phyloP scores from a whole-genome alignment of 164 flowering plant genomes.

The Chimonanthus salicifolius region DNA sequence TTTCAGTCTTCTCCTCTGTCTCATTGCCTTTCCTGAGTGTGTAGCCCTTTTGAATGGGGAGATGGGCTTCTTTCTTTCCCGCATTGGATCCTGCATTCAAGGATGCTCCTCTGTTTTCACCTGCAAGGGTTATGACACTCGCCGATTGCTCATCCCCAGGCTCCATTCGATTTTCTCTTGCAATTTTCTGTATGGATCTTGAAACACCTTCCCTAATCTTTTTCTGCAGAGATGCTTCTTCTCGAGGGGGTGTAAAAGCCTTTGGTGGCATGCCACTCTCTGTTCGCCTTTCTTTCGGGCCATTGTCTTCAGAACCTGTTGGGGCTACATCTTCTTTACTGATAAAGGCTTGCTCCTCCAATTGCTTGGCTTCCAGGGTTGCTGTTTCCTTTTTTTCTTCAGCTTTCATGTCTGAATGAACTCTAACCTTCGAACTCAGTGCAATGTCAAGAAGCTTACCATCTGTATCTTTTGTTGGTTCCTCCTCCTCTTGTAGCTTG shows the following conservation, averaged over 20 bases:
- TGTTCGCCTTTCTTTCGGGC: constrained; percentile 6
- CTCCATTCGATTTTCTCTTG: constrained; percentile 19
- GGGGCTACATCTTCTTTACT: constrained; percentile 11
- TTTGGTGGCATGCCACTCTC: constrained; percentile 14
- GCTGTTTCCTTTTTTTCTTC: too few relatives aligned
- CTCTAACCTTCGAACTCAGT: too few relatives aligned
- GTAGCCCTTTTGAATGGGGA: constrained; percentile 56
- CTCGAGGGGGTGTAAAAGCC: constrained; percentile 13
- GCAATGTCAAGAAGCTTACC: too few relatives aligned
- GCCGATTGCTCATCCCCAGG: constrained; percentile 23
- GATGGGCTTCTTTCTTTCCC: constrained; percentile 28
- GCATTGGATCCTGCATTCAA: constrained; percentile 46
- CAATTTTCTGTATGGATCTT: constrained; percentile 30
- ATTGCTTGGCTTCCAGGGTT: too few relatives aligned
- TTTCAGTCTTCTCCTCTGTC: constrained; percentile 27
- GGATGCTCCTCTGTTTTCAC: constrained; percentile 75
- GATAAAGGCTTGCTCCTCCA: too few relatives aligned
- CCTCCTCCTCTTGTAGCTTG: too few relatives aligned
- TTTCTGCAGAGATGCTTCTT: constrained; percentile 25
- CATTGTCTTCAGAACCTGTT: constrained; percentile 9
- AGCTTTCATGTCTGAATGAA: too few relatives aligned
- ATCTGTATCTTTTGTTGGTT: too few relatives aligned
- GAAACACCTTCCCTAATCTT: constrained; percentile 39
- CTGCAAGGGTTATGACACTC: constrained; percentile 53
- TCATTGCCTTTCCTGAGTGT: constrained; percentile 46